These are phyloP conservation scores for Aspergillus niger DNA, from an alignment of 2,329 filamentous ascomycete genomes.

Conservation along the genomic window DNA sequence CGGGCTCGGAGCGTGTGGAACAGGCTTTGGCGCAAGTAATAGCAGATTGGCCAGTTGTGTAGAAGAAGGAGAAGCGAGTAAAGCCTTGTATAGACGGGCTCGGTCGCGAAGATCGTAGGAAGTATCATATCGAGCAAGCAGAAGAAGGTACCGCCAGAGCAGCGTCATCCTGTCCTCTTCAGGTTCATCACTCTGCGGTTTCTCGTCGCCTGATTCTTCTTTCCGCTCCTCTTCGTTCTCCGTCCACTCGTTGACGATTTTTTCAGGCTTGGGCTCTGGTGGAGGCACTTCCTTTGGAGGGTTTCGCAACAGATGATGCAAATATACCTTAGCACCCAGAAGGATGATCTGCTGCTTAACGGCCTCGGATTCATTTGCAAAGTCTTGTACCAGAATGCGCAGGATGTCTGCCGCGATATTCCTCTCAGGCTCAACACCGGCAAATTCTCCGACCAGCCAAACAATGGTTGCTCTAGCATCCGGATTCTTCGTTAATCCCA, in stretches of 20 bases:
- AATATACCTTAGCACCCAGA: constrained; percentile 92
- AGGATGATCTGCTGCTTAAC: constrained; percentile 91
- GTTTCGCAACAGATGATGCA: constrained; percentile 72
- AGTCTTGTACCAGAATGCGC: constrained; percentile 82
- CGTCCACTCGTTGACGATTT: constrained; percentile 33
- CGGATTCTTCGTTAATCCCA: constrained; percentile 84
- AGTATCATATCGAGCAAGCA: constrained; percentile 86
- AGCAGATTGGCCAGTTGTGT: constrained; percentile 86
- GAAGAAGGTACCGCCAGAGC: constrained; percentile 81
- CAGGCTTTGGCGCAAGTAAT: constrained; percentile 89
- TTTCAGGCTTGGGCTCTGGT: constrained; percentile 23
- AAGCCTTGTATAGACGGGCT: constrained; percentile 80
- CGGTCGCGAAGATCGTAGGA: constrained; percentile 95
- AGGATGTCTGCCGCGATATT: constrained; percentile 93
- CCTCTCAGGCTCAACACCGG: constrained; percentile 74
- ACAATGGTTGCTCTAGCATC: constrained; percentile 92
- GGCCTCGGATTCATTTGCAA: constrained; percentile 77
- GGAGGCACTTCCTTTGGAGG: constrained; percentile 34
- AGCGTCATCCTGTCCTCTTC: constrained; percentile 66
- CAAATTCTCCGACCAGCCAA: constrained; percentile 95
- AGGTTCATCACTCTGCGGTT: constrained; percentile 12
- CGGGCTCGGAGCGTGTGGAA: constrained; percentile 85
- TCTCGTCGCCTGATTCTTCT: constrained; percentile 24
- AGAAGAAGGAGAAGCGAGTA: constrained; percentile 72
- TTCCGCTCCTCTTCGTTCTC: constrained; percentile 31